Base-by-base conservation (phyloP, 352 stramenopile species). In the Phytophthora boehmeriae region DNA sequence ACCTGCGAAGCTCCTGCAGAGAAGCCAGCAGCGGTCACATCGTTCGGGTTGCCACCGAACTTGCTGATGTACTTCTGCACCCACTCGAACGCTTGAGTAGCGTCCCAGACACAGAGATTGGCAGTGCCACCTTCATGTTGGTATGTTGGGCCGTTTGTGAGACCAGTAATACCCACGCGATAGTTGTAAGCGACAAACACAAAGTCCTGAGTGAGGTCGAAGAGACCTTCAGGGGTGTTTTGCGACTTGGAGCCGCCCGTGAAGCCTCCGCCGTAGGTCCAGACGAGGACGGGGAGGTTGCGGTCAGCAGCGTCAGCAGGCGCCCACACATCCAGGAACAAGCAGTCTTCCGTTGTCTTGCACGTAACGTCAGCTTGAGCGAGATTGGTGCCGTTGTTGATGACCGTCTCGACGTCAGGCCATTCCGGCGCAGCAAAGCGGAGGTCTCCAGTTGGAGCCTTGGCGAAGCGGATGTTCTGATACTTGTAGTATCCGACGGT, bases 111-210 rank as follows among this genome's bases (percentile, higher is more conserved):
- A 8, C 42, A 60, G 14, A 61, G 43, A 22, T 76, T 79, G 13
- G 59, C 42, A 9, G 45, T 56, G 22, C 66, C 60, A n/a, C 71
- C 71, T 38, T 79, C 51, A 25, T 65, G 62, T 14, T 75, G 61
- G 27, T 76, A 68, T 9, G 66, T 64, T n/a, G 63, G 55, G 13
- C 62, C 68, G 0, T 42, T 56, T 3, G 60, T 39, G 19, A 74
- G 41, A 20, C 71, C 63, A 0, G 64, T 59, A 36, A 74, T 20
- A 0, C 66, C 63, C 2, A 71, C 47, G 42, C 71, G 71, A 56
- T 79, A 79, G 59, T 79, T 79, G 66, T 68, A 74, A 6, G 54
- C 54, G 1, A 79, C 66, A 63, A 63, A 71, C 22, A 79, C 34
- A 10, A 79, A 71, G 53, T 79, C 48, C 8, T 65, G 58, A 25